These are phyloP conservation scores for Psilocybe azurescens DNA, from an alignment of 768 basidiomycete genomes.

Conservation along the genomic window DNA sequence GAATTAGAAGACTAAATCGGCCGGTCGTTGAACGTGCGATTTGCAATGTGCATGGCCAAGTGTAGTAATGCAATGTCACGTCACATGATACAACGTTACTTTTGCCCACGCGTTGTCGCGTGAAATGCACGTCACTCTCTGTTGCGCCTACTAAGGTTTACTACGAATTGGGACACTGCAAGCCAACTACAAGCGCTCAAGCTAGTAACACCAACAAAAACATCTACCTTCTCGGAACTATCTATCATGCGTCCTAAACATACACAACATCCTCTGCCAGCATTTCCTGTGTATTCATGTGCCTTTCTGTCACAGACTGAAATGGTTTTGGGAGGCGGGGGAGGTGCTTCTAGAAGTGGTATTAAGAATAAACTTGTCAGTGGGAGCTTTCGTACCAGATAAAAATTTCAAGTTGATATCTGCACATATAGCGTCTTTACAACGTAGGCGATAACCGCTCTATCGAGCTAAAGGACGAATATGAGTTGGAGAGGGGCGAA, in stretches of 20 bases:
- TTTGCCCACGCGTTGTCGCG: constrained; percentile 1
- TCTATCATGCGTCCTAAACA: constrained; percentile 79
- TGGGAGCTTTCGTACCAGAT: constrained; percentile 10
- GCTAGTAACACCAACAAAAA: too few relatives aligned
- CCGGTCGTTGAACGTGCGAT: not conserved
- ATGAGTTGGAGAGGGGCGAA: constrained; percentile 79
- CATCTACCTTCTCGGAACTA: not conserved
- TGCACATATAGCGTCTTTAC: constrained; percentile 64
- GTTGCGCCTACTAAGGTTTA: too few relatives aligned
- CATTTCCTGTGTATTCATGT: constrained; percentile 90
- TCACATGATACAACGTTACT: not conserved
- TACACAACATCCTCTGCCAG: constrained; percentile 72
- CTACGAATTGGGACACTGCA: too few relatives aligned
- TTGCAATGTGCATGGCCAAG: not conserved
- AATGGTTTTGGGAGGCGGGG: constrained; percentile 88
- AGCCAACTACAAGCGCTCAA: too few relatives aligned
- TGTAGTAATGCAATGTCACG: not conserved
- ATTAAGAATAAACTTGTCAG: constrained; percentile 94
- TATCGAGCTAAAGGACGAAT: constrained; percentile 66
- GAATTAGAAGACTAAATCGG: constrained; percentile 1
- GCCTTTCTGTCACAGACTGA: constrained; percentile 76
- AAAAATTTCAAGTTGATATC: constrained; percentile 3
- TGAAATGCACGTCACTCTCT: constrained; percentile 3
- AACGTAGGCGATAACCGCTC: constrained; percentile 56
- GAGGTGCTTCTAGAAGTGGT: constrained; percentile 84